These are phyloP conservation scores for Xylariaceae sp. DNA, from an alignment of 2,329 filamentous ascomycete genomes.

Conservation along the genomic window DNA sequence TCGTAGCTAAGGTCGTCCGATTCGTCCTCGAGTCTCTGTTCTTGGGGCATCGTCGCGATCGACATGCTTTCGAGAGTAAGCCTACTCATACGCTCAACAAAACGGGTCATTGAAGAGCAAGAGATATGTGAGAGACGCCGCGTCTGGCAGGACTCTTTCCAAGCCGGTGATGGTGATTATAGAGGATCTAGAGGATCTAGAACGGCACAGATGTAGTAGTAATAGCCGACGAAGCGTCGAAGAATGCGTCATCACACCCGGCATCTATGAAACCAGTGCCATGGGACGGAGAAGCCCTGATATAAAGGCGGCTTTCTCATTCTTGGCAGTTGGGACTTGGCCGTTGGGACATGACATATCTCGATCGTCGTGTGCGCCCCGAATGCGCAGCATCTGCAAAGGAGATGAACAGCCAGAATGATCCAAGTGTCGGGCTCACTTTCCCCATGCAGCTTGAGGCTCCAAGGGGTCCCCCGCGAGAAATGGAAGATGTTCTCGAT, in stretches of 20 bases:
- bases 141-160: constrained; percentile 16
- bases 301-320: constrained; percentile 21
- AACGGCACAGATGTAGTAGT: constrained; percentile 10
- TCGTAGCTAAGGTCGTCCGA: constrained; percentile 20
- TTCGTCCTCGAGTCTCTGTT: constrained; percentile 27
- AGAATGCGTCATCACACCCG: neutral
- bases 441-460: constrained; percentile 5
- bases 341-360: neutral
- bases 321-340: constrained; percentile 22
- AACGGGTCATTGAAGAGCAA: constrained; percentile 33
- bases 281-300: constrained; percentile 23
- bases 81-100: constrained; percentile 34
- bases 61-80: constrained; percentile 40
- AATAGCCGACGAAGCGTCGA: constrained; percentile 8
- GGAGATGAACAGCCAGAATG: neutral
- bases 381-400: constrained; percentile 4
- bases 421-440: constrained; percentile 8
- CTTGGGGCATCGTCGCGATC: constrained; percentile 32
- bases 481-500: constrained; percentile 6
- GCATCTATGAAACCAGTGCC: constrained; percentile 3
- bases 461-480: neutral
- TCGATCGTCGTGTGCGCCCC: neutral
- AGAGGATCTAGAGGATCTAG: constrained; percentile 20
- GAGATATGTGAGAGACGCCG: constrained; percentile 18
- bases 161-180: constrained; percentile 21